Evolutionary conservation across 371 early-diverging fungal genomes (phyloP), one percentile per base, ranked within the genome.

Genomic region (Actinomortierella ambigua): DNA sequence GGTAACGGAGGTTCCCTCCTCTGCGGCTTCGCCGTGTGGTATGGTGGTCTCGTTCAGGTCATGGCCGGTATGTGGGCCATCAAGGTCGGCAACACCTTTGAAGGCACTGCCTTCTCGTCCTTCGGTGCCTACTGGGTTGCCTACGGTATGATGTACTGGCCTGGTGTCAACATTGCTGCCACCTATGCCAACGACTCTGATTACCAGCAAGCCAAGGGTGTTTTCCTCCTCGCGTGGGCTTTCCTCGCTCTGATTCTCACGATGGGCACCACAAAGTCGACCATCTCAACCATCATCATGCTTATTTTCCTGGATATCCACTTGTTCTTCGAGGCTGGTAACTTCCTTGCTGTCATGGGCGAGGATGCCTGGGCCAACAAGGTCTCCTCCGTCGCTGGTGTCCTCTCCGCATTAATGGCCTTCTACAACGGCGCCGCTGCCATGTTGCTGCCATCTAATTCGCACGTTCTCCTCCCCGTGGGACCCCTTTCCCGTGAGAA

Each of bases 1-100:
- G 68, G 81, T 18, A 77, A 73, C 27, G 76, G 84, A 15, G 88
- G 89, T 43, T 75, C 77, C 15, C 64, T 81, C 51, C 82, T 89
- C 26, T 60, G 83, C 26, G 89, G 91, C 53, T 83, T 90, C 48
- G 93, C 89, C 14, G 73, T 92, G 54, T 90, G 89, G 78, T 93
- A 91, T 69, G 92, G 93, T 50, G 93, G 93, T 43, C 78, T 90
- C 27, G 86, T 84, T 63, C 93, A 92, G 78, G 79, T 92, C 50
- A 52, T 83, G 20, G 81, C 82, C 27, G 82, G 81, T 5, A 79
- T 82, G 79, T 77, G 77, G 79, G 76, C 77, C 53, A 79, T 77
- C 61, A 63, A 70, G 24, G 61, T 57, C 27, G 79, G 79, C 48
- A 81, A 81, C 70, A 79, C 79, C 18, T 81, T 81, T 52, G 79